Evolutionary conservation across 1,284 basidiomycete species (phyloP), one percentile per base, ranked within the genome.

Genomic region (Rhodotorula sp.): DNA sequence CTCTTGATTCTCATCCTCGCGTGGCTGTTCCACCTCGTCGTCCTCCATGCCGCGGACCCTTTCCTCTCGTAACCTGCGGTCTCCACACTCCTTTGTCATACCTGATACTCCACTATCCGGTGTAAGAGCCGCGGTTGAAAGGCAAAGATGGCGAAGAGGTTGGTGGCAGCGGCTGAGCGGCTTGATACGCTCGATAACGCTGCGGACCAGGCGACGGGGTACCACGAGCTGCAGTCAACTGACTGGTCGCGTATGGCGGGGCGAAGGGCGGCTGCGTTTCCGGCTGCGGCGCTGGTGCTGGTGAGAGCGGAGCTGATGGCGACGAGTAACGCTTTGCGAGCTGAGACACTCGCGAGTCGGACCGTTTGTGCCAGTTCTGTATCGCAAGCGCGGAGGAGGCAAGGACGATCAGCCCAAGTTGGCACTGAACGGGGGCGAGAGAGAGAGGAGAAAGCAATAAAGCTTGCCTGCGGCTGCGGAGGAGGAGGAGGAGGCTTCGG

Each of bases 261-360:
- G 3, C 56, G 63, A 15, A 58, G 64, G 1, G 55, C 31, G 28
- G 21, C 3, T n/a, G 52, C 8, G 18, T 21, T 12, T 31, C 28
- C 26, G 15, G 45, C 15, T 1, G 52, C n/a, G 45, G 48, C 18
- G 26, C 14, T 3, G 45, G 5, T 21, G 28, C 19, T 31, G 57
- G 1, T 1, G 60, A 45, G 54, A 21, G 19, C 4, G 65, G 6
- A 5, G 48, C 60, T 16, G 62, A 62, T 16, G 69, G 62, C 1
- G 61, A 49, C 14, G 68, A 69, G 63, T 69, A 74, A 0, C 70
- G 73, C 60, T 71, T 69, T 0, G 73, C 70, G 63, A 74, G 69
- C 3, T 49, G 60, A 2, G 65, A 64, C 1, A 74, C 73, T 19
- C 73, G 67, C 2, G 72, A 74, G 26, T 38, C 52, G 7, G 69